Conservation (phyloP, 2,329 filamentous ascomycete genomes). For the Polytolypa hystricis region DNA sequence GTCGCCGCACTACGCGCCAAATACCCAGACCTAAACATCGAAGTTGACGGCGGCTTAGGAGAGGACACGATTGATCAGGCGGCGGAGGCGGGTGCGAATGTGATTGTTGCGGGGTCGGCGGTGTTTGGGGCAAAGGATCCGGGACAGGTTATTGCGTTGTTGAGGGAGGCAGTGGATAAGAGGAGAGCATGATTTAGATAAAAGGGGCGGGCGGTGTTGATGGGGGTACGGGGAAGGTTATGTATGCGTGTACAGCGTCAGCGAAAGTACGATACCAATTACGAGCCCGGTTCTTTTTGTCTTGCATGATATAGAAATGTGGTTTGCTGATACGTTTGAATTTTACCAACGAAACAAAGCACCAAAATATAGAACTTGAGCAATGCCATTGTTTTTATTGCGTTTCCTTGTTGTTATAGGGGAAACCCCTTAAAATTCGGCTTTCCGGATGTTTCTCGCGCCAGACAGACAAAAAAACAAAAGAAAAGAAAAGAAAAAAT, state of each 20-base stretch:
- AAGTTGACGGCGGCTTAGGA: conserved; percentile 88
- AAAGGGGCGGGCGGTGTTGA: not conserved
- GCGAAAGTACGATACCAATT: not conserved
- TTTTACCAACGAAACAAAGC: no score
- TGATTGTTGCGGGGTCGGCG: conserved; percentile 92
- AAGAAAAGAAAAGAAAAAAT: no score
- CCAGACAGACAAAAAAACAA: not conserved
- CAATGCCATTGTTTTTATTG: no score
- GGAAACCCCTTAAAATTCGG: no score
- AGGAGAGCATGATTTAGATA: conserved; percentile 24
- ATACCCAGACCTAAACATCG: conserved; percentile 91
- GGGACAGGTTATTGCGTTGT: conserved; percentile 67
- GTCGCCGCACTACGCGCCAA: conserved; percentile 69
- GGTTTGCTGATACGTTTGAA: not conserved
- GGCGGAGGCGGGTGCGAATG: conserved; percentile 90
- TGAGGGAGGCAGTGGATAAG: conserved; percentile 69
- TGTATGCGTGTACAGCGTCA: not conserved
- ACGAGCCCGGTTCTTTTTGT: not conserved
- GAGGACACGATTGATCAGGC: conserved; percentile 85
- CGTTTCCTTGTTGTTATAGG: no score
- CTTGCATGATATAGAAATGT: not conserved
- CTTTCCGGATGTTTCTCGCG: no score
- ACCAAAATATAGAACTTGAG: no score
- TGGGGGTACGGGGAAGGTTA: no score
- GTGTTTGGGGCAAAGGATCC: conserved; percentile 91